phyloP scores from a whole-genome alignment of 352 stramenopile species.

The Globisporangium splendens region DNA sequence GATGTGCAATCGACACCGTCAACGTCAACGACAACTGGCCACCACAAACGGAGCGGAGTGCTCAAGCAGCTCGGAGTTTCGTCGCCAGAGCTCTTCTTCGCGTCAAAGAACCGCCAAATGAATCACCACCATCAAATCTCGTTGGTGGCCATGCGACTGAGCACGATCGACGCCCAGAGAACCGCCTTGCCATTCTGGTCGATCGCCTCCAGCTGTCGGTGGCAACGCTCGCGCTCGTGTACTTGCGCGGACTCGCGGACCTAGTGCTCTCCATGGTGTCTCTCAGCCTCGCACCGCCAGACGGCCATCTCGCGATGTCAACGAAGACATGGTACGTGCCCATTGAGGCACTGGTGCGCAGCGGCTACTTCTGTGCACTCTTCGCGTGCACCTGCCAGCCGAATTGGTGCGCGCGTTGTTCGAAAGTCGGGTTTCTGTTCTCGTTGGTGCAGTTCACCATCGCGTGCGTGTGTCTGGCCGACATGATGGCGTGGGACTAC shows the following conservation, averaged over 20 bases:
- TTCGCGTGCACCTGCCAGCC: constrained; percentile 18
- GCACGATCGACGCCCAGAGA: constrained; percentile 17
- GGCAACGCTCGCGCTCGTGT: no score
- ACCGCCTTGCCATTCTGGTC: neutral
- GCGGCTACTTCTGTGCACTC: constrained; percentile 9
- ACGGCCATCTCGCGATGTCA: constrained; percentile 16
- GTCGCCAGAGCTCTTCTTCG: constrained; percentile 15
- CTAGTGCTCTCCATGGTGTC: constrained; percentile 14
- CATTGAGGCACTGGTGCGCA: constrained; percentile 13
- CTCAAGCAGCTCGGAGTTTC: constrained; percentile 22
- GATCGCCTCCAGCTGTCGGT: constrained; percentile 3
- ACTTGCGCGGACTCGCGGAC: no score
- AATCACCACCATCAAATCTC: constrained; percentile 27
- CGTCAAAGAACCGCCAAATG: constrained; percentile 9
- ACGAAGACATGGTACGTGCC: constrained; percentile 26
- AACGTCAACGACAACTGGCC: no score
- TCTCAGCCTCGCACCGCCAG: constrained; percentile 14
- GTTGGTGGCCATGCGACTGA: constrained; percentile 25
- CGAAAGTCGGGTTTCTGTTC: constrained; percentile 22
- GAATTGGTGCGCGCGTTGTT: constrained; percentile 18
- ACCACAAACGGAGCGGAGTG: constrained; percentile 14
- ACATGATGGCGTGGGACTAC: constrained; percentile 28
- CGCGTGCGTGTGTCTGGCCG: constrained; percentile 18
- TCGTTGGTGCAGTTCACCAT: constrained; percentile 15
- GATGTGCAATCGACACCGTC: no score